Evolutionary conservation across 345 rosid genomes (phyloP).

Genomic region (Barbarea vulgaris): DNA sequence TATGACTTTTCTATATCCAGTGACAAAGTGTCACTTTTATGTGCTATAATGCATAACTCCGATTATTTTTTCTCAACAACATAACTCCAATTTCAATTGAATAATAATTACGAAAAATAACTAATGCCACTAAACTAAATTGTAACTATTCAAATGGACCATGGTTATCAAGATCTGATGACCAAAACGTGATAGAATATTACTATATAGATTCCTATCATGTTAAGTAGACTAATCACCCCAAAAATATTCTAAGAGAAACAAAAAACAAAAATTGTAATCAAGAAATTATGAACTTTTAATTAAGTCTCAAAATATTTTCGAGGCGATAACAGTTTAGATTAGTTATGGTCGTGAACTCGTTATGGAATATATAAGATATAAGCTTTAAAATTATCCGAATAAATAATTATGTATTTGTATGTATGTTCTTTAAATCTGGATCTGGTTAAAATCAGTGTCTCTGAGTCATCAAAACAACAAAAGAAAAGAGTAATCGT

Average conservation of each 20-base stretch:
- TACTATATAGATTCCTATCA: neutral
- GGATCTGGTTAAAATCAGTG: neutral
- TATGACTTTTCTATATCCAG: constrained; percentile 9
- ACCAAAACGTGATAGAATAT: neutral
- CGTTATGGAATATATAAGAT: neutral
- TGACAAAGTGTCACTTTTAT: neutral
- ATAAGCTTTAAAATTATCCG: neutral
- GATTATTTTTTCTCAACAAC: too few relatives aligned
- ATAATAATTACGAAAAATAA: constrained; percentile 10
- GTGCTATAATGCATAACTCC: neutral
- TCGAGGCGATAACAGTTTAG: neutral
- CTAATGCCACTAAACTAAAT: neutral
- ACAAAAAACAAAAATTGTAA: neutral
- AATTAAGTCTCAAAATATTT: neutral
- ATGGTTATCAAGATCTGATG: constrained; percentile 6
- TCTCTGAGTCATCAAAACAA: neutral
- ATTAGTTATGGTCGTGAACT: neutral
- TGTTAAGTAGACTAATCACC: neutral
- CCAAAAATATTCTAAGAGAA: too few relatives aligned
- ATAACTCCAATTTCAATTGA: neutral
- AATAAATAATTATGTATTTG: neutral
- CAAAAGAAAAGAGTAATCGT: neutral
- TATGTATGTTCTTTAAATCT: neutral
- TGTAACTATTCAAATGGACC: constrained; percentile 13
- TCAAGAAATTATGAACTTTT: neutral